Evolutionary conservation across 495 filamentous ascomycete genomes (phyloP), one percentile per base, ranked within the genome.

Genomic region (Trypethelium eluteriae): DNA sequence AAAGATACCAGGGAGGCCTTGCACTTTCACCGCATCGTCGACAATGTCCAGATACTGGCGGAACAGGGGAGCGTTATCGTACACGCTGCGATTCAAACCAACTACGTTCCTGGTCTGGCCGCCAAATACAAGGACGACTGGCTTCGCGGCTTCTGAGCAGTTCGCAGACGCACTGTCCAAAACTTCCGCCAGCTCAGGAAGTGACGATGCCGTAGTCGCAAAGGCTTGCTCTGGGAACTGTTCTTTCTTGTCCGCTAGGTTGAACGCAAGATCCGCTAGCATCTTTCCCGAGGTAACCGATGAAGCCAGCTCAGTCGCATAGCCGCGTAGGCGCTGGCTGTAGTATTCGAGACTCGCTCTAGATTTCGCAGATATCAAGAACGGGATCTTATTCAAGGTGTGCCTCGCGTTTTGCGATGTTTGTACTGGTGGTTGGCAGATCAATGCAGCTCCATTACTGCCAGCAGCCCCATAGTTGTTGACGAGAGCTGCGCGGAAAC

Each of bases 391-490:
- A 5, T 14, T 53, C 18, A 25, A 53, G 49, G 49, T 25, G 1
- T 53, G 12, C 5, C 5, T 53, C 49, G 49, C 12, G 49, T 25
- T 53, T 53, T 5, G 18, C 12, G 49, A 5, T 53, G 10, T 5
- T 14, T 53, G 12, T n/a, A 5, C n/a, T 5, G 11, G 49, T n/a
- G 49, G 12, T 53, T 25, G 49, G 49, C 11, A 16, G 49, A 25
- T n/a, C 2, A 44, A 18, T 39, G 83, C 66, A 38, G 77, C 79
- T 10, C 79, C 83, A 63, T 83, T 85, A 46, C 84, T 79, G 66
- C 82, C 81, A 12, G 84, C 83, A 10, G 84, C 81, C 36, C 83
- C 83, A 75, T 89, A 89, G 75, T 91, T 91, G 70, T 85, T 87
- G 41, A 92, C 71, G 66, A 89, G 82, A n/a, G 85, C 82, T 5